Base-by-base conservation (phyloP, 2,329 filamentous ascomycete species). In the Colletotrichum gigasporum region DNA sequence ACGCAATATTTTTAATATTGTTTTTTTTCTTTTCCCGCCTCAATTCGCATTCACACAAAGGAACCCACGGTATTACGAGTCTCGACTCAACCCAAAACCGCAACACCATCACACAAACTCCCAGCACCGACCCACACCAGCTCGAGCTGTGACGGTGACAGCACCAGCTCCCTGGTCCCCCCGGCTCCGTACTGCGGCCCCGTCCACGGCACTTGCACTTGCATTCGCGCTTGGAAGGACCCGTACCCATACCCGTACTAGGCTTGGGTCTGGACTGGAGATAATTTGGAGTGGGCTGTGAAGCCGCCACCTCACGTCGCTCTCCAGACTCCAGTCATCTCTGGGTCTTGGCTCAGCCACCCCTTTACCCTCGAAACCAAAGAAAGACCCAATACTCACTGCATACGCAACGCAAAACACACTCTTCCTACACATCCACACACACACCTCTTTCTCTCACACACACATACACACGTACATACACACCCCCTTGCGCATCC, bases 271-370 rank as follows among this genome's bases (percentile, higher is more conserved):
- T n/a, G n/a, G n/a, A n/a, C n/a, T n/a, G n/a, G 50, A 53, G 37
- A 54, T 42, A 30, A 54, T 51, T 64, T 37, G 39, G 48, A 53
- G 41, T 37, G 56, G 61, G 61, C 60, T 59, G 60, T 63, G 60
- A 63, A 58, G 8, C 26, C 37, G 59, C 39, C 55, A 48, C 47
- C 61, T 60, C 54, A 37, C 48, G 54, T 54, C 41, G 39, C 32
- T 18, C 37, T 53, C 24, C n/a, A n/a, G n/a, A n/a, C 50, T 53
- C 35, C 26, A n/a, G n/a, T n/a, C n/a, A n/a, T n/a, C n/a, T n/a
- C n/a, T n/a, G n/a, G n/a, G n/a, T 54, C 48, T 57, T 50, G 52
- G 48, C 61, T 64, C 61, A 64, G 61, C 61, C 61, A 64, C 61
- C 22, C 34, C 20, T 39, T 53, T 60, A 47, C 42, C 14, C 42